phyloP scores from a whole-genome alignment of 2,329 filamentous ascomycete genomes.

The Sclerotinia glacialis region DNA sequence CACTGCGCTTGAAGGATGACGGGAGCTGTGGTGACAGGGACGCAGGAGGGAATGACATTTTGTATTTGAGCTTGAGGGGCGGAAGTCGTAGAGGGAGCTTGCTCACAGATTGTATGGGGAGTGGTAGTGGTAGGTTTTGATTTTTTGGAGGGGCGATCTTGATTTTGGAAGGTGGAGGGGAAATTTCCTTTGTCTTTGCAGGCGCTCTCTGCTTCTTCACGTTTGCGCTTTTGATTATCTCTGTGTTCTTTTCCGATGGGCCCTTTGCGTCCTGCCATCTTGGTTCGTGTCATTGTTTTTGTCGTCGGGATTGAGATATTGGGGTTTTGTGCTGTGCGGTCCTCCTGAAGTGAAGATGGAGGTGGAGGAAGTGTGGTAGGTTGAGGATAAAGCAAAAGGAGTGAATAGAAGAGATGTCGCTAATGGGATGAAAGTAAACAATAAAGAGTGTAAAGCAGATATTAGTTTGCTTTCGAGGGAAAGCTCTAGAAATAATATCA shows the following conservation, averaged over 20 bases:
- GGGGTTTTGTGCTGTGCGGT: slow-evolving; percentile 7
- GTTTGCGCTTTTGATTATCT: slow-evolving; percentile 17
- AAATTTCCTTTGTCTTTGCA: slow-evolving; percentile 18
- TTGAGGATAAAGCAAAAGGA: neutral
- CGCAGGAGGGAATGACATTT: neutral
- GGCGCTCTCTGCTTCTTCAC: slow-evolving; percentile 11
- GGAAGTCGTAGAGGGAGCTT: neutral
- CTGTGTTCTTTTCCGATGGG: slow-evolving; percentile 1
- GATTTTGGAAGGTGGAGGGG: slow-evolving; percentile 17
- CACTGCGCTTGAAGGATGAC: neutral
- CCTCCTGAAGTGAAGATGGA: neutral
- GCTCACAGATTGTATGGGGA: neutral
- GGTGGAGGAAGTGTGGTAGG: neutral
- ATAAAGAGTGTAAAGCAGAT: neutral
- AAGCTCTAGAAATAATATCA: neutral
- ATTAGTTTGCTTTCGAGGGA: neutral
- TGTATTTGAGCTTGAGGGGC: neutral
- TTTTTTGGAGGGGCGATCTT: slow-evolving; percentile 18
- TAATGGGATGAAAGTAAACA: neutral
- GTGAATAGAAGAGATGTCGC: neutral
- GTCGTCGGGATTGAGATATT: neutral
- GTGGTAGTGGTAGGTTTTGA: slow-evolving; percentile 4
- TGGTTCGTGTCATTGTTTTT: slow-evolving; percentile 19
- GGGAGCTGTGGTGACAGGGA: neutral
- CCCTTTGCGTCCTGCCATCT: slow-evolving; percentile 18